Evolutionary conservation across 202 grass and related monocot species (phyloP).

Genomic region (Carex arenaria): DNA sequence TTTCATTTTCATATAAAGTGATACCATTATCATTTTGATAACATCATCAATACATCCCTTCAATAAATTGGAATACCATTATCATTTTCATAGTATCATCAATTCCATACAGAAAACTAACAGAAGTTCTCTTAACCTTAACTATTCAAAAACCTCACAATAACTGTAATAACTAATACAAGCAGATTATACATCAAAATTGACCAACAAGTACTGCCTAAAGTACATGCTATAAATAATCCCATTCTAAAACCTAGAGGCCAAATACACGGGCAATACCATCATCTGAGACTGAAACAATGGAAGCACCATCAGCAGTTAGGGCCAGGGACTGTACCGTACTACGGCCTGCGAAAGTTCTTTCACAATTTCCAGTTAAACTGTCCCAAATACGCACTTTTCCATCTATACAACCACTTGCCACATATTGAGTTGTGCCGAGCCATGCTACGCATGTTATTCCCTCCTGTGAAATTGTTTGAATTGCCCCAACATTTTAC

Average conservation of each 20-base stretch:
- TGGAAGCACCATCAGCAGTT: slow-evolving; percentile 27
- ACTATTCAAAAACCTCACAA: not conserved
- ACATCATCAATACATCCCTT: too few relatives aligned
- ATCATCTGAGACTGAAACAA: slow-evolving; percentile 62
- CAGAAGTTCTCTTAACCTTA: not conserved
- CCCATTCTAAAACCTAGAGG: slow-evolving; percentile 16
- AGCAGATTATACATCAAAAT: not conserved
- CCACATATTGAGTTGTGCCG: slow-evolving; percentile 57
- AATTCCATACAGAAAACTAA: too few relatives aligned
- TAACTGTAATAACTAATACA: not conserved
- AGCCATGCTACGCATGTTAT: slow-evolving; percentile 59
- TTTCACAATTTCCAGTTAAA: slow-evolving; percentile 47
- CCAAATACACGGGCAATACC: slow-evolving; percentile 43
- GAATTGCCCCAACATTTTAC: not conserved
- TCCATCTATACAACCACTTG: slow-evolving; percentile 62
- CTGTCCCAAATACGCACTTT: slow-evolving; percentile 82
- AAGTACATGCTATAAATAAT: not conserved
- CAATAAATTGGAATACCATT: too few relatives aligned
- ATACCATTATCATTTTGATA: too few relatives aligned
- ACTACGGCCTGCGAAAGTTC: slow-evolving; percentile 47
- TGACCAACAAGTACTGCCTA: not conserved
- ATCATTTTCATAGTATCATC: too few relatives aligned
- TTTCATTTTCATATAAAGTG: not conserved
- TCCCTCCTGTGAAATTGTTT: slow-evolving; percentile 42
- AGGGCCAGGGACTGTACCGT: slow-evolving; percentile 57